Conservation (phyloP, 2,329 filamentous ascomycete species). For the Diplodia sapinea region DNA sequence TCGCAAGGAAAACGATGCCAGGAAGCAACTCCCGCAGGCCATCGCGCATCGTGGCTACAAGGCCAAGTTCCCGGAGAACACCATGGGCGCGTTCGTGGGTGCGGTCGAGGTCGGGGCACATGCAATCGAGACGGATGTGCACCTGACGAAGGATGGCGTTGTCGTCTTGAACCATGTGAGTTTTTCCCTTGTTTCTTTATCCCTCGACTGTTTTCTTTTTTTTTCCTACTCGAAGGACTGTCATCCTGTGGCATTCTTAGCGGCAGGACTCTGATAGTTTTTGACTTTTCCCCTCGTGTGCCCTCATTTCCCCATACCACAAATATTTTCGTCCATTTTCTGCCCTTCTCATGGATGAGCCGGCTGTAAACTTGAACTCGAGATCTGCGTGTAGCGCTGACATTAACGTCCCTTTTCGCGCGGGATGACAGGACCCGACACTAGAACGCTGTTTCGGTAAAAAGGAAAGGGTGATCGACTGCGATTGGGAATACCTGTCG, state of each 20-base stretch:
- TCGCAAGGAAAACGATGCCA: constrained; percentile 35
- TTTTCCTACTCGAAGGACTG: neutral
- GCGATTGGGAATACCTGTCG: constrained; percentile 75
- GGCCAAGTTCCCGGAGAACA: constrained; percentile 81
- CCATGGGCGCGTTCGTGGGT: constrained; percentile 75
- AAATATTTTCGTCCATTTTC: no score
- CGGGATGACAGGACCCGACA: constrained; percentile 60
- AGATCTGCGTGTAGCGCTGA: neutral
- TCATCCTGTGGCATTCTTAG: no score
- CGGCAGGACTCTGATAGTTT: no score
- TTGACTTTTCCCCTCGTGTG: constrained; percentile 36
- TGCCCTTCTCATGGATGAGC: neutral
- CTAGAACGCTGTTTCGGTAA: constrained; percentile 82
- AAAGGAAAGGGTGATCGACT: constrained; percentile 74
- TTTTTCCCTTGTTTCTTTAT: constrained; percentile 48
- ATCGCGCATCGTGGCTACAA: constrained; percentile 84
- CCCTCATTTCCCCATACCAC: neutral
- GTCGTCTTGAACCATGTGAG: constrained; percentile 76
- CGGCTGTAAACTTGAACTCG: neutral
- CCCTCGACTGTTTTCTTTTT: neutral
- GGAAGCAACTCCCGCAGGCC: constrained; percentile 64
- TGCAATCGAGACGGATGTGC: constrained; percentile 87
- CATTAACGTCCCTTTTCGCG: neutral
- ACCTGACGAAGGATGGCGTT: constrained; percentile 79
- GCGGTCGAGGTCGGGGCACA: constrained; percentile 77